Base-by-base conservation (phyloP, 176 grass and related monocot genomes). In the Raddia guianensis region DNA sequence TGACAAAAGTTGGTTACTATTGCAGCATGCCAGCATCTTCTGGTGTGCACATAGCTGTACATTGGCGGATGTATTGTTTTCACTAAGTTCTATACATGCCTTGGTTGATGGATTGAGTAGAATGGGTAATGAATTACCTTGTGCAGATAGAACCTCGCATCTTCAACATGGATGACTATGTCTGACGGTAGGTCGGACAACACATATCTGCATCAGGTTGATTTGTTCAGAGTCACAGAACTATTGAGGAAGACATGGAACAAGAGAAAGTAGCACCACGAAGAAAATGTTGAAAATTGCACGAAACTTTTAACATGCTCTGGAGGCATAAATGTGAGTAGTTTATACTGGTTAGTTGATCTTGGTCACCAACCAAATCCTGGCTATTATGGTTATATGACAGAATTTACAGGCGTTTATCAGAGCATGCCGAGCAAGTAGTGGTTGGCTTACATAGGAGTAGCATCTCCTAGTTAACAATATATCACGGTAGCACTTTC, bases 151-250 rank as follows among this genome's bases (percentile, higher is more conserved):
- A 94, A 94, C 44, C 66, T 94, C 8, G 85, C 89, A 43, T 89
- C 84, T 1, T 81, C 86, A 6, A 89, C 84, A 57, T 89, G 89
- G 46, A 94, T 19, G 67, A 89, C 67, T 10, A 94, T 84, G 40
- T 94, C 92, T 10, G 92, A 89, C 7, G 92, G 77, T 44, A 94
- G 89, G 57, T 94, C 86, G 0, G 92, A 94, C 57, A 85, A 32
- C 72, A 89, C 86, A 16, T 85, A 94, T 73, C 92, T 94, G 89
- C 86, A 66, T 21, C 50, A 81, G 35, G 74, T 48, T n/a, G 71
- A 64, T 67, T 6, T 80, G 27, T 52, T 84, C 70, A 80, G 13
- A 53, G 18, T 6, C 64, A 20, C 33, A 70, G 40, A 47, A 46
- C 14, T 16, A 48, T 11, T 49, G 18, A 76, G 11, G 73, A 72